A percentile compares a stretch with the other conserved stretches of the same genome.
Conservation (phyloP, 495 filamentous ascomycete species). For the Xylaria castorea region DNA sequence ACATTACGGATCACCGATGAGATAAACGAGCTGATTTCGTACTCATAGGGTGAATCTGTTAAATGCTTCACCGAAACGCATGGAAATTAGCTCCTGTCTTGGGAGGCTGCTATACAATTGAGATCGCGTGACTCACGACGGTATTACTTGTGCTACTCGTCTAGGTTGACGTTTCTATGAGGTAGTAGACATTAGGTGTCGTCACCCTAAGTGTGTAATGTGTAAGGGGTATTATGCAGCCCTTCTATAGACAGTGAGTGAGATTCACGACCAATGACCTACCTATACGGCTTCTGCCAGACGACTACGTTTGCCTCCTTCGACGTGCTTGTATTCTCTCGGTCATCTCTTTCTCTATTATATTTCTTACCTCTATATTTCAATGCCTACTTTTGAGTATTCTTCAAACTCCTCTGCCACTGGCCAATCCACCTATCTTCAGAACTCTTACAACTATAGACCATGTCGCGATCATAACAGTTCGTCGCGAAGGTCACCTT, state of each 20-base stretch:
- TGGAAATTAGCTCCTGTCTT: neutral
- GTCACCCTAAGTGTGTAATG: neutral
- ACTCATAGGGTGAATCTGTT: too few species aligned
- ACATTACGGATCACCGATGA: neutral
- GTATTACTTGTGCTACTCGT: neutral
- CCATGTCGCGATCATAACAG: neutral
- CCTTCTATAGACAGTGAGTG: neutral
- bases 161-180: neutral
- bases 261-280: too few species aligned
- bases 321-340: neutral
- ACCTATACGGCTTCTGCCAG: too few species aligned
- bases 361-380: neutral
- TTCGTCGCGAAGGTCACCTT: neutral
- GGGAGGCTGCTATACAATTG: neutral
- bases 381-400: neutral
- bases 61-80: neutral
- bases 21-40: neutral
- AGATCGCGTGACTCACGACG: too few species aligned
- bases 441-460: neutral
- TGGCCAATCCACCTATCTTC: neutral
- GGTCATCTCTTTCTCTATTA: neutral
- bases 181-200: neutral
- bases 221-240: neutral
- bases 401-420: neutral
- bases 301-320: neutral